Evolutionary conservation across 140 eudicot genomes (phyloP).

Genomic region (Senecio squalidus): DNA sequence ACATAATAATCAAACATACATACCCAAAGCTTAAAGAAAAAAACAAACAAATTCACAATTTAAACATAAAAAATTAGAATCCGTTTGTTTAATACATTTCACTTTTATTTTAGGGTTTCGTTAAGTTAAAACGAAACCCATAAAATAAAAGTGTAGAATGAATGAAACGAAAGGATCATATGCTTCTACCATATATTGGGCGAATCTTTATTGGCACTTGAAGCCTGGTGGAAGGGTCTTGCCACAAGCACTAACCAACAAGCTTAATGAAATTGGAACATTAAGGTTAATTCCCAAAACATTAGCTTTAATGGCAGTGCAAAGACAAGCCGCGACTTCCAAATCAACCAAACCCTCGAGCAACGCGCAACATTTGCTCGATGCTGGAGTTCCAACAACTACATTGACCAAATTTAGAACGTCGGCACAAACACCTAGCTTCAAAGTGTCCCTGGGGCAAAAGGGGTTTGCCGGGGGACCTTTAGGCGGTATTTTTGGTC

Average conservation of each 20-base stretch:
- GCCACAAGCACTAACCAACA: slow-evolving; percentile 39
- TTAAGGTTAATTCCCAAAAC: slow-evolving; percentile 38
- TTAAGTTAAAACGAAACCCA: neutral
- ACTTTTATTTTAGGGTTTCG: slow-evolving; percentile 4
- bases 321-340: slow-evolving; percentile 43
- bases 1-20: slow-evolving; percentile 20
- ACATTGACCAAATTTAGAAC: slow-evolving; percentile 35
- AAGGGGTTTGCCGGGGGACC: slow-evolving; percentile 10
- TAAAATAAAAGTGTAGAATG: slow-evolving; percentile 3
- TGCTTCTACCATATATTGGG: neutral
- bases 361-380: slow-evolving; percentile 40
- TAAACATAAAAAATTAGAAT: neutral
- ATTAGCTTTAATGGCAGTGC: slow-evolving; percentile 45
- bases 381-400: slow-evolving; percentile 26
- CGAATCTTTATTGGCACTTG: slow-evolving; percentile 25
- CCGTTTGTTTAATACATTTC: slow-evolving; percentile 9
- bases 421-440: slow-evolving; percentile 39
- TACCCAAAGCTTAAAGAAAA: neutral
- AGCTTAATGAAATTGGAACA: slow-evolving; percentile 36
- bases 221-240: slow-evolving; percentile 39
- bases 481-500: slow-evolving; percentile 18
- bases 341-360: slow-evolving; percentile 42
- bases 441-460: slow-evolving; percentile 38
- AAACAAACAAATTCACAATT: slow-evolving; percentile 27
- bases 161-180: slow-evolving; percentile 11